phyloP scores from a whole-genome alignment of 139 green algal species.

The Ulvella scutata region DNA sequence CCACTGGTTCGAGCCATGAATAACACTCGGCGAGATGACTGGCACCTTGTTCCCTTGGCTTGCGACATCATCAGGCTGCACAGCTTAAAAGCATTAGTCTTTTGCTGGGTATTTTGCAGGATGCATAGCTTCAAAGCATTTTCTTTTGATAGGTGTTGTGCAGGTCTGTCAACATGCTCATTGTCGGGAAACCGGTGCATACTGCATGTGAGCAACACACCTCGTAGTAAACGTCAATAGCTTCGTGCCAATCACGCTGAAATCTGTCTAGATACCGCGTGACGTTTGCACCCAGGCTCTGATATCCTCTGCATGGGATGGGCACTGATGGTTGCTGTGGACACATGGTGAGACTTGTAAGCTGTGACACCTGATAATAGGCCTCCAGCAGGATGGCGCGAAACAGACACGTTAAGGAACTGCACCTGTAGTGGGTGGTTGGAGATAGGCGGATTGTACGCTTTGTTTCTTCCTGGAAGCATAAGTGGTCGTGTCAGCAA shows the following conservation, averaged over 20 bases:
- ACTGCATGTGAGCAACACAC: neutral
- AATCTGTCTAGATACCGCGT: slow-evolving; percentile 32
- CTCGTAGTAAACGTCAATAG: slow-evolving; percentile 36
- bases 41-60: too few species aligned
- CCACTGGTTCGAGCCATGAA: slow-evolving; percentile 43
- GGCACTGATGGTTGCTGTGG: neutral
- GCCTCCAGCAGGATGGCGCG: too few species aligned
- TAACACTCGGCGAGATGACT: slow-evolving; percentile 8
- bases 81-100: too few species aligned
- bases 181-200: too few species aligned
- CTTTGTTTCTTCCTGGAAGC: neutral
- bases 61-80: too few species aligned
- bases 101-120: too few species aligned
- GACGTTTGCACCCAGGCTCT: slow-evolving; percentile 37
- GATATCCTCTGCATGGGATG: slow-evolving; percentile 18
- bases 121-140: too few species aligned
- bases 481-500: too few species aligned
- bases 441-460: neutral
- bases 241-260: slow-evolving; percentile 34
- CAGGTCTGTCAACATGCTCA: too few species aligned
- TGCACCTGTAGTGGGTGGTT: neutral
- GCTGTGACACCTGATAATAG: too few species aligned
- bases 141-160: too few species aligned
- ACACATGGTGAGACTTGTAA: too few species aligned
- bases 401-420: neutral